Base-by-base conservation (phyloP, 2,329 filamentous ascomycete species). In the Aspergillus japonicus region DNA sequence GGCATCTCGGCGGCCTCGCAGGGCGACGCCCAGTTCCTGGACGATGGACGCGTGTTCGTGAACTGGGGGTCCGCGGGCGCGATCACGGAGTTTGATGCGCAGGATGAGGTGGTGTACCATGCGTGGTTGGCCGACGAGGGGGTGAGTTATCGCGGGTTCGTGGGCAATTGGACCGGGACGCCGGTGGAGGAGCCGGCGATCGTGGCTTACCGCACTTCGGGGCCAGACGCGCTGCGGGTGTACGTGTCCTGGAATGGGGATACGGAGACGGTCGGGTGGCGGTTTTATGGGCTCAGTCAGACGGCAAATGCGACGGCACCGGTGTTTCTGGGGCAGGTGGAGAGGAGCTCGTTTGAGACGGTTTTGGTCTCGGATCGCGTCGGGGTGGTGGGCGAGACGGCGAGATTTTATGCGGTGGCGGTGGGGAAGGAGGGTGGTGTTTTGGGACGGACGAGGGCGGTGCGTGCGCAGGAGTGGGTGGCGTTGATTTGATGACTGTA, bases 201-300 rank as follows among this genome's bases (percentile, higher is more conserved):
- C 16, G 69, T 74, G 5, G 77, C 23, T 2, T 23, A 23, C 23
- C 23, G 23, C 23, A 23, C 23, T 2, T 23, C 23, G 2, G 23
- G 2, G 23, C 23, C 23, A 2, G 23, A 4, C 1, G 66, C 75
- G 8, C 70, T 53, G 1, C 16, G 39, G 16, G 16, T 79, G n/a
- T 87, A 82, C 68, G 82, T 85, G 2, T 84, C 80, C 4, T 84
- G 81, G 82, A 83, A 83, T 58, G 82, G 82, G 4, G 80, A 81
- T 51, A 83, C 80, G 0, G 77, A 80, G 66, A 80, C 78, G 0
- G 71, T 66, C 3, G 47, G 57, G 4, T 83, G 84, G 85, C 75
- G 78, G 26, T 84, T 85, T 65, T 83, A 79, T 66, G 62, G 26
- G 49, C 11, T 39, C 10, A 16, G 21, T 24, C 7, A 61, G 44